Base-by-base conservation (phyloP, 177 flowering plant species). In the Tripterygium wilfordii region DNA sequence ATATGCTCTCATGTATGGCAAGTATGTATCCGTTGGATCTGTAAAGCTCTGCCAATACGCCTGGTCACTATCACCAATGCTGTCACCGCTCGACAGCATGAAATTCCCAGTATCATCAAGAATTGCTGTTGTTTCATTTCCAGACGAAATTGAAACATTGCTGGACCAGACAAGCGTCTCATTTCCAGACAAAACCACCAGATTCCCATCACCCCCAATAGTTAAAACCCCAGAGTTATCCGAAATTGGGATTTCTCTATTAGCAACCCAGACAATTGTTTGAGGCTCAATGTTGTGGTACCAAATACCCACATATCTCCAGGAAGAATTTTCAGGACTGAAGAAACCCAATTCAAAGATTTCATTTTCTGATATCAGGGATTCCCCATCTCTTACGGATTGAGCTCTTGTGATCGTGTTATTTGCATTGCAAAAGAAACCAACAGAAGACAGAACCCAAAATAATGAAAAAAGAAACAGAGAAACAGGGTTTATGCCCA, bases 11-110 rank as follows among this genome's bases (percentile, higher is more conserved):
- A 82, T 82, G 4, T 61, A 69, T 0, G 85, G 88, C 21, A 84
- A 39, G 43, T 37, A 71, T 0, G 83, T 70, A 39, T 84, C 82
- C 0, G 82, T 68, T 0, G 88, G 82, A 17, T 66, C 3, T 8
- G 68, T 28, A 36, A 75, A 79, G 58, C 84, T 81, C 58, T 68
- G 67, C 84, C 85, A 82, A 2, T 53, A 45, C 5, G 28, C 42
- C 24, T 25, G 49, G 1, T 10, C 17, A n/a, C n/a, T n/a, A n/a
- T n/a, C n/a, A n/a, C n/a, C n/a, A n/a, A n/a, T n/a, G 2, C 39
- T n/a, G 14, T 57, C 57, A 1, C 10, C 40, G 20, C 39, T 29
- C 0, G 53, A 48, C 14, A 78, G 42, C 15, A 69, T 19, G 0
- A 83, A 57, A 39, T 78, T 71, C 20, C 90, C 90, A 0, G 65